Conservation (phyloP, 2,329 filamentous ascomycete species). For the Calonectria leucothoes region DNA sequence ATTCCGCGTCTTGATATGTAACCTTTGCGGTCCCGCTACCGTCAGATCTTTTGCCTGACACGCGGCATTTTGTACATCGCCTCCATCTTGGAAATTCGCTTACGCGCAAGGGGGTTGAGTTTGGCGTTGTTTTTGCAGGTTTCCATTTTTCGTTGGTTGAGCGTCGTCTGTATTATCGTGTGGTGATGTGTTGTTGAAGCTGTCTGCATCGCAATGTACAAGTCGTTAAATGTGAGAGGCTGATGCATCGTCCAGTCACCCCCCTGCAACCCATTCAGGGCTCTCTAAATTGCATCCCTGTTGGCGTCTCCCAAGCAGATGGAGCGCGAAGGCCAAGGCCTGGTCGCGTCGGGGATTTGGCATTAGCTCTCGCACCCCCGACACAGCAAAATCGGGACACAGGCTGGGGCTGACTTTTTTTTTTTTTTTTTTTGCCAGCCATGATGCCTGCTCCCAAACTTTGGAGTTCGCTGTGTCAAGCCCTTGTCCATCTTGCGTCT, state of each 20-base stretch:
- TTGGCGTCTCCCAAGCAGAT: slow-evolving; percentile 9
- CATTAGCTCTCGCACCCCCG: slow-evolving; percentile 11
- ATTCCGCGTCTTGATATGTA: slow-evolving; percentile 10
- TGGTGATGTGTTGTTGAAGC: not conserved
- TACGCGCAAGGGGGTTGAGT: not conserved
- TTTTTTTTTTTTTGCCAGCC: not conserved
- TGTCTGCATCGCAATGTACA: slow-evolving; percentile 9
- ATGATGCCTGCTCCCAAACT: not conserved
- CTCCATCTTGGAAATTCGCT: not conserved
- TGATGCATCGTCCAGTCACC: not conserved
- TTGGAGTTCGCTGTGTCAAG: not conserved
- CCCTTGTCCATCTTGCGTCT: slow-evolving; percentile 24
- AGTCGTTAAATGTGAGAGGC: slow-evolving; percentile 8
- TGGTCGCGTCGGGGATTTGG: slow-evolving; percentile 24
- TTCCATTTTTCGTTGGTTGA: not conserved
- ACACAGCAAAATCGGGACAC: slow-evolving; percentile 6
- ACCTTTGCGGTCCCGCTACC: slow-evolving; percentile 17
- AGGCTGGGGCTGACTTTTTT: not conserved
- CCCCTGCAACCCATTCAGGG: slow-evolving; percentile 8
- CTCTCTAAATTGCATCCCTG: slow-evolving; percentile 12
- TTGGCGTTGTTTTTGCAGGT: not conserved
- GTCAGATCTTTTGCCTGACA: slow-evolving; percentile 17
- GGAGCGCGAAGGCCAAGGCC: slow-evolving; percentile 11
- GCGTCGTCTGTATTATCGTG: not conserved
- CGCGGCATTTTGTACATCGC: slow-evolving; percentile 12